Conservation (phyloP, 345 rosid genomes). For the Gynandropsis gynandra region DNA sequence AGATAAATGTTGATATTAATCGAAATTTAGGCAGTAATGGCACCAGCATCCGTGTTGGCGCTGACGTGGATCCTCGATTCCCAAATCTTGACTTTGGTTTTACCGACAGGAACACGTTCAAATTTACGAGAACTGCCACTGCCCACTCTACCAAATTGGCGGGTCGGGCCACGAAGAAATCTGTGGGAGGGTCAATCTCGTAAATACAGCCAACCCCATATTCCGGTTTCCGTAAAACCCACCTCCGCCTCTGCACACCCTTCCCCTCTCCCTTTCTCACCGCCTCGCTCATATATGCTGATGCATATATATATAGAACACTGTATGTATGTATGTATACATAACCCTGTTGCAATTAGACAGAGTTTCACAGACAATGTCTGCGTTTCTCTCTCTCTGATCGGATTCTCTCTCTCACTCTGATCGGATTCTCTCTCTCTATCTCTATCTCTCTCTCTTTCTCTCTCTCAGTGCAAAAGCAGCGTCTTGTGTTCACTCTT, state of each 20-base stretch:
- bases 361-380: slow-evolving; percentile 19
- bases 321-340: not conserved
- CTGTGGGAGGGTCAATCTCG: slow-evolving; percentile 6
- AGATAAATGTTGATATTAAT: too few species aligned
- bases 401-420: not conserved
- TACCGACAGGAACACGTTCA: not conserved
- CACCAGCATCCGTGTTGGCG: slow-evolving; percentile 6
- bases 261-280: not conserved
- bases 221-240: slow-evolving; percentile 20
- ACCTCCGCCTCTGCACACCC: slow-evolving; percentile 27
- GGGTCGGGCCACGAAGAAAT: too few species aligned
- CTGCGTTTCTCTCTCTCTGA: slow-evolving; percentile 3
- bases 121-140: slow-evolving; percentile 18
- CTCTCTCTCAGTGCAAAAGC: too few species aligned
- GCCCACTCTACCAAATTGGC: not conserved
- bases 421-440: not conserved
- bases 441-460: too few species aligned
- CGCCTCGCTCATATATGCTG: not conserved
- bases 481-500: too few species aligned
- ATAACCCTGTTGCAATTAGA: not conserved
- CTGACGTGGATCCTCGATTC: slow-evolving; percentile 23
- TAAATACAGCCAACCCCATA: slow-evolving; percentile 5
- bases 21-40: too few species aligned
- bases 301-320: slow-evolving; percentile 5
- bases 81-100: not conserved